Percentiles rank a stretch among this genome's conserved stretches.
Conservation (phyloP, 805 yeast species). For the Starmerella bombicola region DNA sequence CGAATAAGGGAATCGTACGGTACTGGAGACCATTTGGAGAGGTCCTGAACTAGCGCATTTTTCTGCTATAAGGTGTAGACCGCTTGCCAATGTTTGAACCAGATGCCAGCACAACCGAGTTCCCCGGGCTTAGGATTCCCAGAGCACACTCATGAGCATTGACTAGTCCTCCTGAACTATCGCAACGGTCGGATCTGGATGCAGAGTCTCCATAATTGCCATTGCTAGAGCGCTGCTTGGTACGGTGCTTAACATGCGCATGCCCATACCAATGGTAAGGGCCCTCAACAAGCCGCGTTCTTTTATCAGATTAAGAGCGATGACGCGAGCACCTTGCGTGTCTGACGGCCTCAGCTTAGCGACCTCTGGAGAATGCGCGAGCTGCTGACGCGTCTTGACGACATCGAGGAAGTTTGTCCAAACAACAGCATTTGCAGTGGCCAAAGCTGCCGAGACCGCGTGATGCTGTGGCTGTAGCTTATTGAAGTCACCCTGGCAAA, state of each 20-base stretch:
- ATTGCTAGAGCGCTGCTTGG: slow-evolving; percentile 33
- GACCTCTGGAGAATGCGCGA: slow-evolving; percentile 33
- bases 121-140: no score
- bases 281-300: slow-evolving; percentile 31
- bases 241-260: slow-evolving; percentile 30
- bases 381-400: slow-evolving; percentile 36
- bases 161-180: slow-evolving; percentile 18
- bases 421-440: slow-evolving; percentile 29
- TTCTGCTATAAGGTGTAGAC: no score
- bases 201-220: slow-evolving; percentile 32
- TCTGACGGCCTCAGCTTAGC: slow-evolving; percentile 31
- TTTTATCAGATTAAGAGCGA: slow-evolving; percentile 29
- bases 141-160: no score
- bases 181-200: slow-evolving; percentile 28
- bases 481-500: slow-evolving; percentile 5
- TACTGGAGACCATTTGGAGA: no score
- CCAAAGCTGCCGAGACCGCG: slow-evolving; percentile 29
- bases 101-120: no score
- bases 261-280: slow-evolving; percentile 29
- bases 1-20: no score
- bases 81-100: no score
- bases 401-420: slow-evolving; percentile 33
- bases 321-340: slow-evolving; percentile 25
- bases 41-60: no score
- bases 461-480: slow-evolving; percentile 22